Evolutionary conservation across 2,329 filamentous ascomycete genomes (phyloP), one percentile per base, ranked within the genome.

Genomic region (Cytospora schulzeri): DNA sequence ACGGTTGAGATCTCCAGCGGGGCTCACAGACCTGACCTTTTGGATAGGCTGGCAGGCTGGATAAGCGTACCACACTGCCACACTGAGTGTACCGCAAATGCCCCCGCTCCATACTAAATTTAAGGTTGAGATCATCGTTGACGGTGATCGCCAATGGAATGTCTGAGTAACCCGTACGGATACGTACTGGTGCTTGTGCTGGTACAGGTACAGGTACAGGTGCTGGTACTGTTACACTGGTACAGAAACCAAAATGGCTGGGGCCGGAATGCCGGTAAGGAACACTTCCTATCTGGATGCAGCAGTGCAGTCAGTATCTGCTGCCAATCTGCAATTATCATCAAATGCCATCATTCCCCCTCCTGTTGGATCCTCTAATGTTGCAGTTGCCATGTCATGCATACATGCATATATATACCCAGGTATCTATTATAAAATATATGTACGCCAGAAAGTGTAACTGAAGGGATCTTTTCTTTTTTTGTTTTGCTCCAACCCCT

Each of bases 71-170:
- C 35, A 38, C 35, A 38, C 31, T 33, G 31, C 4, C 31, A 33
- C 33, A 35, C 55, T 26, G 45, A 41, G 55, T 38, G 3, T 24
- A n/a, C 22, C 17, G 22, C 55, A 33, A 7, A 33, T 33, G 31
- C 12, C 31, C 31, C 31, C 8, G 31, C 8, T 33, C 31, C 31
- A 53, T 53, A n/a, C 58, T 41, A 60, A 24, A 29, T 41, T 50
- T 53, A 41, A 60, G 58, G 58, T 60, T 60, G 58, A 60, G 58
- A 60, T 60, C 58, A 60, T 33, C 58, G 50, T 52, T 33, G 58
- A 52, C 31, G 50, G 58, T 41, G 38, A n/a, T 41, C 17, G 17
- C 38, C 38, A 41, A n/a, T 41, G 19, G 15, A 17, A n/a, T 19
- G 38, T 41, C 17, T 41, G 38, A 41, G n/a, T n/a, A 19, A 41